Conservation (phyloP, 768 basidiomycete genomes). For the Podaxis rugospora region DNA sequence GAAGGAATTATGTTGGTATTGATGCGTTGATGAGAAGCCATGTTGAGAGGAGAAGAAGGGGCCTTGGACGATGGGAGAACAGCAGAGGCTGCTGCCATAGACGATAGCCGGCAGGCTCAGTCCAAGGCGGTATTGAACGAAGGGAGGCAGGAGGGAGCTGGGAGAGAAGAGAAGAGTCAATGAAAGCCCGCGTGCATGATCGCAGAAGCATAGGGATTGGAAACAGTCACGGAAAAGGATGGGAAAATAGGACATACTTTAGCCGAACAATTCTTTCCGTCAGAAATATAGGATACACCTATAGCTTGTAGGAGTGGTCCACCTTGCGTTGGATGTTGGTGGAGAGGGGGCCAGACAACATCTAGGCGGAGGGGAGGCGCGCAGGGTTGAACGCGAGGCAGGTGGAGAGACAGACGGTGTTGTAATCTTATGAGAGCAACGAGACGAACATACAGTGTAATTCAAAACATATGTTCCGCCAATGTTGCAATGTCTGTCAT, state of each 20-base stretch:
- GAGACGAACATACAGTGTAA: too few relatives aligned
- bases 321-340: not conserved
- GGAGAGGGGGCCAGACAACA: not conserved
- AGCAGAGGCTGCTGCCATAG: constrained; percentile 27
- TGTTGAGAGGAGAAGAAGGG: constrained; percentile 38
- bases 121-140: not conserved
- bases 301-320: not conserved
- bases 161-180: not conserved
- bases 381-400: not conserved
- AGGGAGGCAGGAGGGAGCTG: not conserved
- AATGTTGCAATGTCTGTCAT: too few relatives aligned
- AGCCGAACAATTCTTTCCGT: not conserved
- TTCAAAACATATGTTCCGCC: not conserved
- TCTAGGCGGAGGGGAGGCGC: not conserved
- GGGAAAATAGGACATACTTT: constrained; percentile 2
- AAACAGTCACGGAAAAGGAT: not conserved
- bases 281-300: not conserved
- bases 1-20: constrained; percentile 29
- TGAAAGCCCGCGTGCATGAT: not conserved
- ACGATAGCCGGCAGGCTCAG: not conserved
- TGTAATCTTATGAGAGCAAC: not conserved
- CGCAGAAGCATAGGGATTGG: not conserved
- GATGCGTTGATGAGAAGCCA: constrained; percentile 38
- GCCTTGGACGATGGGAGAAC: constrained; percentile 33
- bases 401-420: not conserved